phyloP scores from a whole-genome alignment of 306 rosid species.

The Morella rubra region DNA sequence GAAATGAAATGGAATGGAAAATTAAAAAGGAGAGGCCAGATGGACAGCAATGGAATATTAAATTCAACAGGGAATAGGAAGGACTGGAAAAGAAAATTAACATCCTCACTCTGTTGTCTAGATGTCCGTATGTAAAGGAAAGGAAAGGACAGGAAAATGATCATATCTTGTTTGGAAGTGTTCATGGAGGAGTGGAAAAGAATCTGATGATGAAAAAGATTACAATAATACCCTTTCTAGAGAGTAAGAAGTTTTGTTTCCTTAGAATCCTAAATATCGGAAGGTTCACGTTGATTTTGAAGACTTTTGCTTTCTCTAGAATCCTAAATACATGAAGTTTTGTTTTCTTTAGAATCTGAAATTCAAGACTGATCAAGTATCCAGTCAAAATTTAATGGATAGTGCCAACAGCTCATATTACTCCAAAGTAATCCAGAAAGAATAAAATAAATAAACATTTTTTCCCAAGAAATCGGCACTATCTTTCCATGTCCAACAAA shows the following conservation, averaged over 20 bases:
- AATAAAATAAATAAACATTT: background rate
- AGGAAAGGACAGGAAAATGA: background rate
- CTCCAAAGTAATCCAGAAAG: background rate
- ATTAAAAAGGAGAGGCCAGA: background rate
- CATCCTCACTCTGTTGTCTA: background rate
- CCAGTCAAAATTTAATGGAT: background rate
- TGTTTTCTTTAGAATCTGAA: background rate
- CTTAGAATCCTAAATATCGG: too few species aligned
- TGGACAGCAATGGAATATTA: background rate
- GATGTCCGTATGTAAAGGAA: background rate
- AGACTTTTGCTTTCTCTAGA: too few species aligned
- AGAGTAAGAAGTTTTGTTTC: background rate
- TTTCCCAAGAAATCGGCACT: background rate
- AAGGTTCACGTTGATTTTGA: too few species aligned
- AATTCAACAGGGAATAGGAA: too few species aligned
- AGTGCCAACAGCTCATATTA: background rate
- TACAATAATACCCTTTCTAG: too few species aligned
- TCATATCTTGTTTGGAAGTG: background rate
- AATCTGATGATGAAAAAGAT: background rate
- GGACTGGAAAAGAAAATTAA: background rate
- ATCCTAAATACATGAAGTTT: too few species aligned
- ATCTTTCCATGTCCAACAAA: background rate
- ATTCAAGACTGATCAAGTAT: background rate
- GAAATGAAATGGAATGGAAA: background rate
- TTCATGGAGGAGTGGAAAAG: background rate